Conservation (phyloP, 192 early-diverging fungal genomes). For the Thamnidium elegans region DNA sequence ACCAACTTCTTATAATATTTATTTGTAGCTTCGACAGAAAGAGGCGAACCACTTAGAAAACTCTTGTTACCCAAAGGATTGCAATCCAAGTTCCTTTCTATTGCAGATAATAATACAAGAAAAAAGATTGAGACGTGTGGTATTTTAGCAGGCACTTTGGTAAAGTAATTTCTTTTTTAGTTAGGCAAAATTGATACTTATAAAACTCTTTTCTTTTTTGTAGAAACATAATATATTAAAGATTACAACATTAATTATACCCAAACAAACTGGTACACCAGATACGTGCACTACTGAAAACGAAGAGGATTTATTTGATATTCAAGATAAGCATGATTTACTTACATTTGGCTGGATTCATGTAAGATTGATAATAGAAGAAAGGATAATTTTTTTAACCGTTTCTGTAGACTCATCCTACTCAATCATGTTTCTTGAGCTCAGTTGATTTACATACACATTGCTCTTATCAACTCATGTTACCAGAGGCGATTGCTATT, state of each 20-base stretch:
- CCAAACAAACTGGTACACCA: slow-evolving; percentile 85
- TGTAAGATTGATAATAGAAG: slow-evolving; percentile 34
- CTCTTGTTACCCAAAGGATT: slow-evolving; percentile 66
- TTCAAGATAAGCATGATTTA: slow-evolving; percentile 68
- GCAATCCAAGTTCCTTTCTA: slow-evolving; percentile 64
- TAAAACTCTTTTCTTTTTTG: neutral
- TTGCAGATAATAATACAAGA: slow-evolving; percentile 69
- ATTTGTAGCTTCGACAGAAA: slow-evolving; percentile 47
- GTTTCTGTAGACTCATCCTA: slow-evolving; percentile 69
- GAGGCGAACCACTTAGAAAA: slow-evolving; percentile 61
- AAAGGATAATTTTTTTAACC: neutral
- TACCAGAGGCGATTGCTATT: slow-evolving; percentile 92
- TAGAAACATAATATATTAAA: slow-evolving; percentile 56
- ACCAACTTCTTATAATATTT: slow-evolving; percentile 29
- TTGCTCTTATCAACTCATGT: slow-evolving; percentile 84
- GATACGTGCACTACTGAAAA: slow-evolving; percentile 81
- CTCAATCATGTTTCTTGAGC: slow-evolving; percentile 93
- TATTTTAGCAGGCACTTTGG: slow-evolving; percentile 73
- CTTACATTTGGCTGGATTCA: slow-evolving; percentile 91
- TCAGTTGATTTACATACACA: slow-evolving; percentile 93
- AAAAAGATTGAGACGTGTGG: slow-evolving; percentile 89
- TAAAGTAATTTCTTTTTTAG: too few species aligned
- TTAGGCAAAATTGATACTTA: too few species aligned
- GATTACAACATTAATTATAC: slow-evolving; percentile 79
- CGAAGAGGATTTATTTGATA: slow-evolving; percentile 82